These are phyloP conservation scores for Astrothelium macrocarpum DNA, from an alignment of 495 filamentous ascomycete genomes.

Conservation along the genomic window DNA sequence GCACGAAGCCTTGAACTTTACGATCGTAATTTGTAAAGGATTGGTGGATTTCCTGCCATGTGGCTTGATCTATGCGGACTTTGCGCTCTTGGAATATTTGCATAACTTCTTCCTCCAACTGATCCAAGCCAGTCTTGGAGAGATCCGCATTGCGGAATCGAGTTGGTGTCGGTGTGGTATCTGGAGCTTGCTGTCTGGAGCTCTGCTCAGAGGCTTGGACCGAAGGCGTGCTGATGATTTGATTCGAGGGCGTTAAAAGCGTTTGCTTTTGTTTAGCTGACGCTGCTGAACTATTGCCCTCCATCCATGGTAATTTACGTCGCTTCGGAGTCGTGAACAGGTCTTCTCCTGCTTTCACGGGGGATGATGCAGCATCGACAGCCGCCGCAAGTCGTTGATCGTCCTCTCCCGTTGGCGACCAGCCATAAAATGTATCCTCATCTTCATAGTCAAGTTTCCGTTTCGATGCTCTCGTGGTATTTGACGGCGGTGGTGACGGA, in stretches of 20 bases:
- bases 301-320: conserved; percentile 27
- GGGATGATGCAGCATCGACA: conserved; percentile 34
- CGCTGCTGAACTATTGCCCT: background rate
- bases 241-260: conserved; percentile 16
- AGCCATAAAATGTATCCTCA: conserved; percentile 13
- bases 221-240: background rate
- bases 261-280: background rate
- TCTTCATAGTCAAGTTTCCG: conserved; percentile 19
- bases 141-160: background rate
- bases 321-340: conserved; percentile 34
- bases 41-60: conserved; percentile 7
- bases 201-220: background rate
- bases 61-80: conserved; percentile 9
- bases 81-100: background rate
- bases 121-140: background rate
- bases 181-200: conserved; percentile 1
- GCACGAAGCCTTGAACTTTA: conserved; percentile 46
- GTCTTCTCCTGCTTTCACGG: conserved; percentile 20
- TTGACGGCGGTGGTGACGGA: background rate
- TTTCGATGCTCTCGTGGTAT: conserved; percentile 6
- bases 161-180: conserved; percentile 1
- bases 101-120: background rate
- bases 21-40: conserved; percentile 49
- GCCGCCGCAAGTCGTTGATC: conserved; percentile 11
- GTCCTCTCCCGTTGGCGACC: conserved; percentile 17